Conservation (phyloP, 2,329 filamentous ascomycete species). For the Camptophora hylomeconis region DNA sequence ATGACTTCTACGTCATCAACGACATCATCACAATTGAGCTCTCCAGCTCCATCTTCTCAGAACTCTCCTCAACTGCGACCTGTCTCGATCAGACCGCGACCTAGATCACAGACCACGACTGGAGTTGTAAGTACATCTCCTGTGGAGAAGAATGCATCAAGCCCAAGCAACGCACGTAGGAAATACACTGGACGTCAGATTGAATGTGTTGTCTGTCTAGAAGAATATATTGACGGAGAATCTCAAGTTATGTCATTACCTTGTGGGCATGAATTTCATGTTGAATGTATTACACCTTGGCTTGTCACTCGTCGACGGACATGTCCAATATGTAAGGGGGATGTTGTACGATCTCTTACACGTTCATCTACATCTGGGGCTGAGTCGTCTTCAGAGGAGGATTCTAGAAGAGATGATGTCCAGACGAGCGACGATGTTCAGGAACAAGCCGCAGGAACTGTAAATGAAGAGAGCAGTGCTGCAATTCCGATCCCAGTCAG, state of each 20-base stretch:
- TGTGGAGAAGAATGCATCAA: constrained; percentile 18
- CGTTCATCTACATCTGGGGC: constrained; percentile 20
- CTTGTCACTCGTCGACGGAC: constrained; percentile 86
- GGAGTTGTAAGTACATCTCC: constrained; percentile 16
- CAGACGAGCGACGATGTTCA: constrained; percentile 33
- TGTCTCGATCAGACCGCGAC: constrained; percentile 3
- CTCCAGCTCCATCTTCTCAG: constrained; percentile 52
- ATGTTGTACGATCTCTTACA: constrained; percentile 61
- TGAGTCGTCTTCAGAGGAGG: constrained; percentile 4
- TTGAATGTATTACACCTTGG: constrained; percentile 97
- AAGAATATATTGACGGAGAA: constrained; percentile 90
- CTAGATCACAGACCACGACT: constrained; percentile 25
- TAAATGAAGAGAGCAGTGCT: constrained; percentile 37
- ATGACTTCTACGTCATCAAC: constrained; percentile 51
- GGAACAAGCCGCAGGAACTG: constrained; percentile 29
- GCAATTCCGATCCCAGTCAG: constrained; percentile 33
- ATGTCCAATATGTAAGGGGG: constrained; percentile 97
- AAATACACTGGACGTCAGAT: constrained; percentile 54
- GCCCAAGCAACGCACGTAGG: constrained; percentile 32
- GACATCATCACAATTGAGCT: constrained; percentile 45
- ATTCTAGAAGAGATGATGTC: constrained; percentile 21
- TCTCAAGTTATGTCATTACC: constrained; percentile 94
- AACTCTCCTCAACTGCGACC: constrained; percentile 62
- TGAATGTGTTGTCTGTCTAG: constrained; percentile 91
- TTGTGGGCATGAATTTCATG: constrained; percentile 96